Evolutionary conservation across 495 filamentous ascomycete genomes (phyloP).

Genomic region (Penicillium bovifimosum): DNA sequence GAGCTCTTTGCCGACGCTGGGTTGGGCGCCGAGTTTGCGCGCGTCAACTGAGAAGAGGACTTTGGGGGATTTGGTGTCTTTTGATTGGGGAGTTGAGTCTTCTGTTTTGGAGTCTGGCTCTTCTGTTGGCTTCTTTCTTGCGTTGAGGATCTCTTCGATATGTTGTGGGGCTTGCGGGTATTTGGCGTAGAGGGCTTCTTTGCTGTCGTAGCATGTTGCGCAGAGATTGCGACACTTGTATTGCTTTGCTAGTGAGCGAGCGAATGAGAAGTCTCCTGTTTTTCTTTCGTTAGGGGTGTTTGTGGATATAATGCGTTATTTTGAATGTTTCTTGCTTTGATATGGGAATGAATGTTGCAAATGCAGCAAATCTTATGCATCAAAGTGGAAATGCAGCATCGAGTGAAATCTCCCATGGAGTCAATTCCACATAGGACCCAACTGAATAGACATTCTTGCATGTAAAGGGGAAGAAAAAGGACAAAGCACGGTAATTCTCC

Average conservation of each 20-base stretch:
- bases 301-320: background rate
- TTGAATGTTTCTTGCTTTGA: too few relatives aligned
- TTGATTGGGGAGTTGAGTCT: background rate
- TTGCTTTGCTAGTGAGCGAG: slow-evolving; percentile 63
- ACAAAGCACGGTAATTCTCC: background rate
- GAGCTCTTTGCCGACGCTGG: slow-evolving; percentile 40
- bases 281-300: slow-evolving; percentile 10
- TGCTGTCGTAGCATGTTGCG: slow-evolving; percentile 57
- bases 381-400: background rate
- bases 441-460: background rate
- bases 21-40: slow-evolving; percentile 52
- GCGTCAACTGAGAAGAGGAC: slow-evolving; percentile 73
- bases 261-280: slow-evolving; percentile 79
- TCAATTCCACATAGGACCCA: background rate
- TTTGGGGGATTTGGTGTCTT: slow-evolving; percentile 8
- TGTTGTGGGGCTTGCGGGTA: slow-evolving; percentile 69
- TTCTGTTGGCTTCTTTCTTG: slow-evolving; percentile 6
- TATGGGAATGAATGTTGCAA: slow-evolving; percentile 3
- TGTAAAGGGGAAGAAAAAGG: too few relatives aligned
- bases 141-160: slow-evolving; percentile 46
- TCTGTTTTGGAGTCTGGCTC: background rate
- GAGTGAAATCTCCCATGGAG: background rate
- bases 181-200: slow-evolving; percentile 53
- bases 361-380: background rate
- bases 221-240: slow-evolving; percentile 64